Base-by-base conservation (phyloP, 2,329 filamentous ascomycete genomes). In the Aspergillus sp. region DNA sequence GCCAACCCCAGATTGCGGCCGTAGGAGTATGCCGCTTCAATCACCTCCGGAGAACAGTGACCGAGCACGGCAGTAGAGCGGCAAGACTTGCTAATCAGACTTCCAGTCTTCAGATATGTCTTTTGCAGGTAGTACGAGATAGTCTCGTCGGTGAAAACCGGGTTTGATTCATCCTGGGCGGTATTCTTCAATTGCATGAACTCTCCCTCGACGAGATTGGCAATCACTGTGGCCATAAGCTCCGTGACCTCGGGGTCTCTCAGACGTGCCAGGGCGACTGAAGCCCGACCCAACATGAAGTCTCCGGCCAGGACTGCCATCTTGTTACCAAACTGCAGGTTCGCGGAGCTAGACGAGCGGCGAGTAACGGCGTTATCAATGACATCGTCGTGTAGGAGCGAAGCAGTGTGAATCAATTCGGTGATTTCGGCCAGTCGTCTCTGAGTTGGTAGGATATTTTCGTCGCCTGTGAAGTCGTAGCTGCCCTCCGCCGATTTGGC, bases 111-210 rank as follows among this genome's bases (percentile, higher is more conserved):
- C 55, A 98, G 79, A 62, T 98, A 98, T 27, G 93, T 98, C 77
- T 98, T 98, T 64, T 96, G 89, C 40, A 98, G 76, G 65, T 98
- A 98, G 71, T 98, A 97, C 27, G 82, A 79, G 49, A 98, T 79
- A 1, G 90, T 87, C 42, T 95, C 88, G 60, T 96, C 88, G 2
- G 86, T 93, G 80, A 87, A 97, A 7, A 78, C 73, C 1, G 91
- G 91, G 54, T 87, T 84, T 52, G 79, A 77, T 74, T 97, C 91
- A 64, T 96, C 91, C 52, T 81, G 77, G 37, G 87, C 88, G 1
- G 93, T 97, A 69, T 98, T 98, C 73, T 95, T 94, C 57, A 98
- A 75, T 74, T 98, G 93, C 93, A 98, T 98, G 73, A 98, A 97
- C 69, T 98, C 93, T 61, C 93, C 93, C 71, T 98, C 93, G 13